Percentiles rank a stretch among this genome's conserved stretches.
phyloP scores from a whole-genome alignment of 2,329 filamentous ascomycete genomes.

The Aspergillus ochraceoroseus region DNA sequence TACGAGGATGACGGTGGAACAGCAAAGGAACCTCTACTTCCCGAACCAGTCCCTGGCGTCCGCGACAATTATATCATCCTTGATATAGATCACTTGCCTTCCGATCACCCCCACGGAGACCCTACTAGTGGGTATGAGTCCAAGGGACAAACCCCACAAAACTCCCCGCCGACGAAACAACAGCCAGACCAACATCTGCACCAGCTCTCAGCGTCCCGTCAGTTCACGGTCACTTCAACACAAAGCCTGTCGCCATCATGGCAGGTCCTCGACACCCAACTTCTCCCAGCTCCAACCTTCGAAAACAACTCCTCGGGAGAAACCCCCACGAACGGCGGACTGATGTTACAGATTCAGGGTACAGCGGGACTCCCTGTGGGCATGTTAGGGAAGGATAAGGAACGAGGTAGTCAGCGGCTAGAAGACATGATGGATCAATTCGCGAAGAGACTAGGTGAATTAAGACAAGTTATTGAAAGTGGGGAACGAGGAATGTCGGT shows the following conservation, averaged over 20 bases:
- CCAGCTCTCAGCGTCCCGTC: slow-evolving; percentile 31
- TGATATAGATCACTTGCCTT: slow-evolving; percentile 44
- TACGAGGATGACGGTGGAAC: slow-evolving; percentile 22
- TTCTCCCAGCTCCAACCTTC: slow-evolving; percentile 60
- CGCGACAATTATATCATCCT: slow-evolving; percentile 56
- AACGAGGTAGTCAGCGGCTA: slow-evolving; percentile 30
- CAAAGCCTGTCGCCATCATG: slow-evolving; percentile 71
- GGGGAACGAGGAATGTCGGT: slow-evolving; percentile 18
- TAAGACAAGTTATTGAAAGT: slow-evolving; percentile 42
- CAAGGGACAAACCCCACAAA: slow-evolving; percentile 20
- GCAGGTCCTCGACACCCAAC: slow-evolving; percentile 55
- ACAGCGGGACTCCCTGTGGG: slow-evolving; percentile 31
- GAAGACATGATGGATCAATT: slow-evolving; percentile 48
- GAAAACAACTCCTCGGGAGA: slow-evolving; percentile 51
- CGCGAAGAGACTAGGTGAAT: slow-evolving; percentile 42
- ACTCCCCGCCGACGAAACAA: slow-evolving; percentile 13
- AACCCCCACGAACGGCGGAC: slow-evolving; percentile 44
- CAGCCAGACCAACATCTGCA: slow-evolving; percentile 4
- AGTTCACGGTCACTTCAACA: slow-evolving; percentile 57
- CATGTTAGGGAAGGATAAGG: slow-evolving; percentile 22
- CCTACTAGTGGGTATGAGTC: slow-evolving; percentile 20
- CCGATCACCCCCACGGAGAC: slow-evolving; percentile 1
- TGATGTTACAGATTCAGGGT: slow-evolving; percentile 47
- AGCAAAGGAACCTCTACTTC: slow-evolving; percentile 39
- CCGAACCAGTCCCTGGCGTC: slow-evolving; percentile 45